Conservation (phyloP, 2,329 filamentous ascomycete species). For the Pestalotiopsis sp. region DNA sequence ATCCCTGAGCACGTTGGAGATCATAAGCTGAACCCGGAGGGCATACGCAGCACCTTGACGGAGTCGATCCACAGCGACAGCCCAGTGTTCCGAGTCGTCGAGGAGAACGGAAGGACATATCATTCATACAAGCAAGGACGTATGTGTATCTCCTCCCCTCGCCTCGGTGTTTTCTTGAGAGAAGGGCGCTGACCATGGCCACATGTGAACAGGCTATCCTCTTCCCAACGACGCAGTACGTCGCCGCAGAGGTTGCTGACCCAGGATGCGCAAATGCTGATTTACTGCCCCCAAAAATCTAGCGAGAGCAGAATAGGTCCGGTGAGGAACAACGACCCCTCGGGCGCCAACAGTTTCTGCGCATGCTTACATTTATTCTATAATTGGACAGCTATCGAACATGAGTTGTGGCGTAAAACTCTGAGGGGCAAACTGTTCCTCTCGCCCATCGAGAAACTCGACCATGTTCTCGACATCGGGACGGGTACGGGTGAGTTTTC, state of each 20-base stretch:
- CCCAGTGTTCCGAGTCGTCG: conserved; percentile 14
- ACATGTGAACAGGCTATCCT: conserved; percentile 10
- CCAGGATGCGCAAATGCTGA: background rate
- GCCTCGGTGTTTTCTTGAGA: background rate
- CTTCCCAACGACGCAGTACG: conserved; percentile 14
- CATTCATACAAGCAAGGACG: conserved; percentile 16
- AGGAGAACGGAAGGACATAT: conserved; percentile 16
- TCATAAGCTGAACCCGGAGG: background rate
- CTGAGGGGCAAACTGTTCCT: conserved; percentile 10
- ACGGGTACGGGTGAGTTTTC: conserved; percentile 14
- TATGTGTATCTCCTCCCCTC: conserved; percentile 7
- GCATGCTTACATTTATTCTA: background rate
- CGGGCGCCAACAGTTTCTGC: background rate
- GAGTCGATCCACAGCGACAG: conserved; percentile 11
- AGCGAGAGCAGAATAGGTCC: conserved; percentile 6
- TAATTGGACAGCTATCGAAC: conserved; percentile 9
- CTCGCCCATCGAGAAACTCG: conserved; percentile 12
- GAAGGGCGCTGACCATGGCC: background rate
- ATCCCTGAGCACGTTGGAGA: background rate
- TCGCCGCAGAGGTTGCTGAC: background rate
- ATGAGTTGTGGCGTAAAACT: conserved; percentile 13
- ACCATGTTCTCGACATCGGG: conserved; percentile 14
- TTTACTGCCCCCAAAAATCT: background rate
- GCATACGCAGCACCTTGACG: conserved; percentile 3
- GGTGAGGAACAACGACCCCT: background rate